phyloP scores from a whole-genome alignment of 192 early-diverging fungal genomes.

The Umbelopsis isabellina region DNA sequence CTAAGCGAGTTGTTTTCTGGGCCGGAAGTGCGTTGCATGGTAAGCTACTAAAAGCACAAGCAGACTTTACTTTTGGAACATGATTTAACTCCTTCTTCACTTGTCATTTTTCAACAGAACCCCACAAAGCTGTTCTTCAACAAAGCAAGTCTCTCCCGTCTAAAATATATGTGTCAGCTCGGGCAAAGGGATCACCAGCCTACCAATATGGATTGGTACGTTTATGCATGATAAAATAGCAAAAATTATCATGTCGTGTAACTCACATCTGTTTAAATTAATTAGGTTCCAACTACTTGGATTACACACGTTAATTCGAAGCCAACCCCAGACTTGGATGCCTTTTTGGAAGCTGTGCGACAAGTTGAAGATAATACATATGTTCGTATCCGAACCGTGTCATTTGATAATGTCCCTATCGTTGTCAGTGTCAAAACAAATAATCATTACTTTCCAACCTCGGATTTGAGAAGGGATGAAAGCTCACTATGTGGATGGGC shows the following conservation, averaged over 20 bases:
- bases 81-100: neutral
- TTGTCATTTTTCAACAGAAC: conserved; percentile 39
- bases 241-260: too few species aligned
- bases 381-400: conserved; percentile 74
- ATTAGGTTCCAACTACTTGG: conserved; percentile 63
- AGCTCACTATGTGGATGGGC: conserved; percentile 44
- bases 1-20: conserved; percentile 79
- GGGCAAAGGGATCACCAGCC: conserved; percentile 63
- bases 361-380: conserved; percentile 64
- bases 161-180: conserved; percentile 62
- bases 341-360: conserved; percentile 61
- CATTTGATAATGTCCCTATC: conserved; percentile 75
- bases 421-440: conserved; percentile 76
- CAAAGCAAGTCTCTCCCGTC: conserved; percentile 68
- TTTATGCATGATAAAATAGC: neutral
- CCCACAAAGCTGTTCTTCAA: conserved; percentile 69
- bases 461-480: conserved; percentile 40
- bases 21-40: conserved; percentile 79
- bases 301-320: conserved; percentile 72
- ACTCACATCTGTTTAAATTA: neutral
- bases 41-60: conserved; percentile 38
- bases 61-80: neutral
- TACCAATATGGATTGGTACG: conserved; percentile 62
- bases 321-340: conserved; percentile 61
- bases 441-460: conserved; percentile 61